A percentile compares a stretch with the other conserved stretches of the same genome.
Conservation (phyloP, 371 early-diverging fungal species). For the Aphelidium insulamus region DNA sequence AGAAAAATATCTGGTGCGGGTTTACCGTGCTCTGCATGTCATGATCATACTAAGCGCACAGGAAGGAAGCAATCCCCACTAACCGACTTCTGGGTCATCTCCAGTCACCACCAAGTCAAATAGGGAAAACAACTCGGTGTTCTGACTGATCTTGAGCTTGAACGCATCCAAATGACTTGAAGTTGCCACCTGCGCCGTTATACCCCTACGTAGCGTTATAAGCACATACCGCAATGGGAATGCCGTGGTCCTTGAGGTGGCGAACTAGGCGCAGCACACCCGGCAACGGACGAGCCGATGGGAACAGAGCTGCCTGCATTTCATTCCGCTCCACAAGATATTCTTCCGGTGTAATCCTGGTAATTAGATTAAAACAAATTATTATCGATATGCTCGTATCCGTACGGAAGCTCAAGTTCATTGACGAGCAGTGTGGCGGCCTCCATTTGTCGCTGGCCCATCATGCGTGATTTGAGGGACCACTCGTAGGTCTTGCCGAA, state of each 20-base stretch:
- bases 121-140: slow-evolving; percentile 42
- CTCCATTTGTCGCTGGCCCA: too few species aligned
- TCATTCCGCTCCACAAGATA: slow-evolving; percentile 33
- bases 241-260: slow-evolving; percentile 42
- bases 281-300: slow-evolving; percentile 10
- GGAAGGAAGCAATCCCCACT: too few species aligned
- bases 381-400: too few species aligned
- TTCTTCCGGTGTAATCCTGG: slow-evolving; percentile 55
- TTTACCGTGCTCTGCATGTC: slow-evolving; percentile 55
- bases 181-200: slow-evolving; percentile 37
- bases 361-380: too few species aligned
- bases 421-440: too few species aligned
- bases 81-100: slow-evolving; percentile 54
- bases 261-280: slow-evolving; percentile 32
- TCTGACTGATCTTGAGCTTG: slow-evolving; percentile 39
- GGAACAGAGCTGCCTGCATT: slow-evolving; percentile 17
- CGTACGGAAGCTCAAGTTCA: too few species aligned
- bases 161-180: slow-evolving; percentile 48
- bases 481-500: slow-evolving; percentile 46
- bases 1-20: slow-evolving; percentile 79
- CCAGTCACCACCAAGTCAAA: slow-evolving; percentile 67
- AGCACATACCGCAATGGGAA: slow-evolving; percentile 60
- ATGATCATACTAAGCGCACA: too few species aligned
- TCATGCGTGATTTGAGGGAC: slow-evolving; percentile 53
- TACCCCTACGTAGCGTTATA: not conserved